Conservation (phyloP, 345 rosid species). For the Hypericum androsaemum region DNA sequence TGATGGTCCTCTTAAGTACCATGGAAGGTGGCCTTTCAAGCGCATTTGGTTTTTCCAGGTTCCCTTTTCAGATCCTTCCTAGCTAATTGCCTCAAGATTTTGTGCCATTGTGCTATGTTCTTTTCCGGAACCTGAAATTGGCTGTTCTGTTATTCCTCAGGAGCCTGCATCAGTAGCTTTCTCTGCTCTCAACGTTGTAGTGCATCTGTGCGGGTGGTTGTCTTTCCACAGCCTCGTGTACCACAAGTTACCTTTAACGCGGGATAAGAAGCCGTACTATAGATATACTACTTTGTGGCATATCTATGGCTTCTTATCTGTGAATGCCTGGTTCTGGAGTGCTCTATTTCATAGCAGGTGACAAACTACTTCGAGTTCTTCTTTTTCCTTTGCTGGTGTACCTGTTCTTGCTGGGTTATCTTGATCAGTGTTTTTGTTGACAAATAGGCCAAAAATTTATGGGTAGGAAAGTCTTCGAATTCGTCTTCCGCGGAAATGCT, state of each 20-base stretch:
- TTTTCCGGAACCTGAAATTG: neutral
- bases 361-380: conserved; percentile 5
- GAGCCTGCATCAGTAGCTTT: conserved; percentile 84
- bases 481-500: too few relatives aligned
- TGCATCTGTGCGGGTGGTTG: conserved; percentile 87
- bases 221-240: conserved; percentile 75
- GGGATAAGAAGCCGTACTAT: conserved; percentile 56
- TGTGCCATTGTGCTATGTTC: neutral
- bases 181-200: conserved; percentile 64
- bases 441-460: too few relatives aligned
- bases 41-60: conserved; percentile 38
- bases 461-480: too few relatives aligned
- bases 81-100: neutral
- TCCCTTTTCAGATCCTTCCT: conserved; percentile 3
- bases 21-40: conserved; percentile 2
- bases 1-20: neutral
- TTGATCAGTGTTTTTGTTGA: neutral
- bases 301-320: conserved; percentile 56
- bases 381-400: neutral
- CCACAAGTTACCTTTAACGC: conserved; percentile 61
- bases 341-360: conserved; percentile 79
- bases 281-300: conserved; percentile 72
- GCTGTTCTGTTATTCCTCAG: conserved; percentile 23
- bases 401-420: neutral
- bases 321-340: conserved; percentile 90